Percentiles rank a stretch among this genome's conserved stretches.
Evolutionary conservation across 768 basidiomycete genomes (phyloP).

Genomic region (Suillus lakei): DNA sequence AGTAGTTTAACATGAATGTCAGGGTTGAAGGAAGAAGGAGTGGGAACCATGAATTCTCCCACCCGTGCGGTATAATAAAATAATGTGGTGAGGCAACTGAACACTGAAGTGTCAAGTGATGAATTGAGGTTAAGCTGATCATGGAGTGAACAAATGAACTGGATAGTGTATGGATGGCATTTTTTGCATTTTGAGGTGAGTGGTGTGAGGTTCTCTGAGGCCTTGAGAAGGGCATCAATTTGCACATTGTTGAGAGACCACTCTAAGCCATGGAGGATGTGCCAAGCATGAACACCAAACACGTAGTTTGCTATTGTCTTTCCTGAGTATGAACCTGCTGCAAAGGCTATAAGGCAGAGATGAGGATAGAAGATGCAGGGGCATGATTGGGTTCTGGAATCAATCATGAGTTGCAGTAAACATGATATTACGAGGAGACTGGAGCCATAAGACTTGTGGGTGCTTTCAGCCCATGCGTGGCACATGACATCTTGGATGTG

Average conservation of each 20-base stretch:
- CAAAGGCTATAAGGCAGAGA: neutral
- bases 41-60: neutral
- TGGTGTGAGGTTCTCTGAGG: constrained; percentile 4
- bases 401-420: too few species aligned
- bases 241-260: constrained; percentile 20
- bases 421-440: too few species aligned
- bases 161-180: neutral
- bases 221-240: constrained; percentile 35
- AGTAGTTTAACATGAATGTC: neutral
- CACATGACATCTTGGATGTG: too few species aligned
- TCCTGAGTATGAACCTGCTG: constrained; percentile 15
- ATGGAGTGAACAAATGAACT: neutral
- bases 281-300: constrained; percentile 25
- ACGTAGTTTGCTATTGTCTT: constrained; percentile 14
- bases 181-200: constrained; percentile 32
- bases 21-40: neutral
- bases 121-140: neutral
- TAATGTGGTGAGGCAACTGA: neutral
- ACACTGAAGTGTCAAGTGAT: neutral
- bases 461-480: too few species aligned
- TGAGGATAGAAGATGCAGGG: too few species aligned
- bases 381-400: too few species aligned
- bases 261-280: constrained; percentile 20
- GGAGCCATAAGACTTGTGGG: too few species aligned
- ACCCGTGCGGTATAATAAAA: neutral